These are phyloP conservation scores for Didymella pomorum DNA, from an alignment of 2,329 filamentous ascomycete genomes.

Conservation along the genomic window DNA sequence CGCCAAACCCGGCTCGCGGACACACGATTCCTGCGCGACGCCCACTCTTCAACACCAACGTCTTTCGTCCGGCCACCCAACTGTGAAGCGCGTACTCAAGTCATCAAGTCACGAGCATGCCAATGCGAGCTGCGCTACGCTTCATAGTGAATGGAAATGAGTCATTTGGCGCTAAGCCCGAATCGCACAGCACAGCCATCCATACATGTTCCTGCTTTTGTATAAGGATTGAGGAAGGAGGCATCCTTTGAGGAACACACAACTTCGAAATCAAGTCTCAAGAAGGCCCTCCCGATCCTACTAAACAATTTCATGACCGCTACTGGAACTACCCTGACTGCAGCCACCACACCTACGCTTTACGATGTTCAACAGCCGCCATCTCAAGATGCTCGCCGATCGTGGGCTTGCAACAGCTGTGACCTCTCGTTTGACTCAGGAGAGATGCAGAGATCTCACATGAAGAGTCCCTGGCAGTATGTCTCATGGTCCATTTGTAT, in stretches of 20 bases:
- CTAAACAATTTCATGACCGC: neutral
- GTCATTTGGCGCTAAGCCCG: slow-evolving; percentile 8
- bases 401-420: slow-evolving; percentile 6
- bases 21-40: neutral
- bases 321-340: neutral
- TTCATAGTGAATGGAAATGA: slow-evolving; percentile 6
- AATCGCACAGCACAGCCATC: neutral
- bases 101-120: no score
- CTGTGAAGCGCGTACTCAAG: no score
- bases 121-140: neutral
- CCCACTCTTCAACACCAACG: neutral
- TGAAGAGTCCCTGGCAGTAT: slow-evolving; percentile 16
- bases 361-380: neutral
- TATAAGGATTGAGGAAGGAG: slow-evolving; percentile 1
- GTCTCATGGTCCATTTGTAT: neutral
- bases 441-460: slow-evolving; percentile 5
- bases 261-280: neutral
- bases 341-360: neutral
- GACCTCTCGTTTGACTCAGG: neutral
- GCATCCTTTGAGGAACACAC: neutral
- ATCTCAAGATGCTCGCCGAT: neutral
- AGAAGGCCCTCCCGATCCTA: neutral
- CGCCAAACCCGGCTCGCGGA: neutral
- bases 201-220: no score
- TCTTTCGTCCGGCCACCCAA: neutral